phyloP scores from a whole-genome alignment of 768 basidiomycete genomes.

The Tylopilus plumbeoviolaceoides region DNA sequence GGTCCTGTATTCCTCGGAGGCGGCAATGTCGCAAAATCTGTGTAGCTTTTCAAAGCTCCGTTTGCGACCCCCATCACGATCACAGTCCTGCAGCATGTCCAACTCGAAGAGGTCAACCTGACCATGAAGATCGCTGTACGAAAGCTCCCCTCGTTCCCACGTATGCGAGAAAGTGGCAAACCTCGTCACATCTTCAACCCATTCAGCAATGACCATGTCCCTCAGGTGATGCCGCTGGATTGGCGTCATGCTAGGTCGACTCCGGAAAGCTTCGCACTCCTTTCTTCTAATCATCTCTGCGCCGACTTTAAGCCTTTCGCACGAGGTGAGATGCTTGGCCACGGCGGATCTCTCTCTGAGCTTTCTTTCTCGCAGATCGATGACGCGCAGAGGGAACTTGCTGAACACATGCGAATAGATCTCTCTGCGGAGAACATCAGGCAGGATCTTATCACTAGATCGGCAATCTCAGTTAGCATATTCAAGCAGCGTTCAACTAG shows the following conservation, averaged over 20 bases:
- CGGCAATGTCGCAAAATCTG: not conserved
- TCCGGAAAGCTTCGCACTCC: not conserved
- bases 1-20: not conserved
- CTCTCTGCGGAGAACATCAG: not conserved
- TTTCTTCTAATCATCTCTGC: not conserved
- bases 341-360: not conserved
- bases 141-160: not conserved
- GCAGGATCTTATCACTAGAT: not conserved
- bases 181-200: not conserved
- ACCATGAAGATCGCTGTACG: not conserved
- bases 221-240: not conserved
- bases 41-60: not conserved
- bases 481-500: not conserved
- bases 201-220: not conserved
- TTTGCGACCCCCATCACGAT: not conserved
- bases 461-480: not conserved
- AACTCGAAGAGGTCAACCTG: not conserved
- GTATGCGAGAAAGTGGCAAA: not conserved
- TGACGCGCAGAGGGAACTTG: not conserved
- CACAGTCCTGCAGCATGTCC: not conserved
- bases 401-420: conserved; percentile 2
- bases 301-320: not conserved
- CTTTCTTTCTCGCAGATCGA: not conserved
- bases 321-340: not conserved
- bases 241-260: not conserved